Evolutionary conservation across 495 filamentous ascomycete species (phyloP).

Genomic region (Lasiosphaeria miniovina): DNA sequence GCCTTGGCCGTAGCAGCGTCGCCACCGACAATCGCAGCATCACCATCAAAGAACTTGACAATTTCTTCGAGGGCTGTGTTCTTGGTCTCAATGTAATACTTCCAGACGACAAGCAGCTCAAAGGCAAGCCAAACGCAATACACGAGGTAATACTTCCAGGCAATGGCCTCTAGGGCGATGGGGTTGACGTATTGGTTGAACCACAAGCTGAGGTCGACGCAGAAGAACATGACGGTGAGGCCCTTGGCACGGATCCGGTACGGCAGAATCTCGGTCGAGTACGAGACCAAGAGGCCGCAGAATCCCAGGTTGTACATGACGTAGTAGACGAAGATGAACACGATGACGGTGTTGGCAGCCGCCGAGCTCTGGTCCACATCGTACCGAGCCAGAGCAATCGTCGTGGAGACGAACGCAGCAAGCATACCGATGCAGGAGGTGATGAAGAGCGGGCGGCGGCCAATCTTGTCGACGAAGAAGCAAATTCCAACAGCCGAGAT

Average conservation of each 20-base stretch:
- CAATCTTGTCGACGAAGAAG: conserved; percentile 45
- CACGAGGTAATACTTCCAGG: conserved; percentile 43
- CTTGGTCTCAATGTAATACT: conserved; percentile 49
- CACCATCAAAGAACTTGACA: conserved; percentile 41
- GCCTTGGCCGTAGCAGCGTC: conserved; percentile 19
- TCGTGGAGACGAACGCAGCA: conserved; percentile 48
- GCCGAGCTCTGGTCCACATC: conserved; percentile 22
- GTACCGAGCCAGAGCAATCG: conserved; percentile 50
- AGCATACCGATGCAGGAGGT: conserved; percentile 52
- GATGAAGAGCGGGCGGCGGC: conserved; percentile 47
- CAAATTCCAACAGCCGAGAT: conserved; percentile 33
- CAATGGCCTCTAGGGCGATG: conserved; percentile 39
- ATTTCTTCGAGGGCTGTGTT: conserved; percentile 50
- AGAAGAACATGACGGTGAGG: conserved; percentile 46
- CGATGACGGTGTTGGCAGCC: conserved; percentile 36
- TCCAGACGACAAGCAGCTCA: conserved; percentile 42
- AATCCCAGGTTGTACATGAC: conserved; percentile 54
- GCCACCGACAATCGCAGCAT: conserved; percentile 19
- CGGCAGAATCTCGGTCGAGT: conserved; percentile 42
- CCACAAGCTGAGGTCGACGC: conserved; percentile 43
- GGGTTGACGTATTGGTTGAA: conserved; percentile 53
- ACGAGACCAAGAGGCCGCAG: conserved; percentile 40
- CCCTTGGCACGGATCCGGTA: conserved; percentile 44
- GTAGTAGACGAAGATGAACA: conserved; percentile 52
- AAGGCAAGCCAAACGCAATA: conserved; percentile 43